These are phyloP conservation scores for Chamaecrista fasciculata DNA, from an alignment of 306 rosid species.

Conservation along the genomic window DNA sequence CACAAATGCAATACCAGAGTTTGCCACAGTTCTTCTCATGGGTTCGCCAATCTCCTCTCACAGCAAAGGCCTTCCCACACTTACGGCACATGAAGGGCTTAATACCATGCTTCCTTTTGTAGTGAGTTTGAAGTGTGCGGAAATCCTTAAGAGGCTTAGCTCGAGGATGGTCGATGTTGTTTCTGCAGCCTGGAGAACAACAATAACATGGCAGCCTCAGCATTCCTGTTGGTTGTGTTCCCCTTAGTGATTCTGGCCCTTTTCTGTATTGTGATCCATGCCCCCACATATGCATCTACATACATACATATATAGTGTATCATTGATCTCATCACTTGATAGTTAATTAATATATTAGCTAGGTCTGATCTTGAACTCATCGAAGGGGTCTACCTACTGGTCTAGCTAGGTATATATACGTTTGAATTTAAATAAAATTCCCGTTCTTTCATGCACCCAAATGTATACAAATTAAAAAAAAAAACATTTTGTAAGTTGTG, in stretches of 20 bases:
- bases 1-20: slow-evolving; percentile 95
- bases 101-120: slow-evolving; percentile 94
- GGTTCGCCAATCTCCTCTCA: slow-evolving; percentile 95
- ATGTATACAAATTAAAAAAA: too few relatives aligned
- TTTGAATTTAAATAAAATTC: too few relatives aligned
- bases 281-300: slow-evolving; percentile 99
- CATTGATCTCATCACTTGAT: too few relatives aligned
- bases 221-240: slow-evolving; percentile 98
- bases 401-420: too few relatives aligned
- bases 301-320: too few relatives aligned
- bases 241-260: slow-evolving; percentile 96
- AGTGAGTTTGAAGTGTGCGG: slow-evolving; percentile 95
- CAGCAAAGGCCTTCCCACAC: slow-evolving; percentile 95
- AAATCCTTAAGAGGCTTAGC: slow-evolving; percentile 90
- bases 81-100: slow-evolving; percentile 96
- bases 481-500: too few relatives aligned
- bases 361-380: too few relatives aligned
- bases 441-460: too few relatives aligned
- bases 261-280: slow-evolving; percentile 97
- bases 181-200: slow-evolving; percentile 91
- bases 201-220: slow-evolving; percentile 92
- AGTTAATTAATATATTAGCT: too few relatives aligned
- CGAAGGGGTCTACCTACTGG: too few relatives aligned
- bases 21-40: slow-evolving; percentile 97
- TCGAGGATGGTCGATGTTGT: slow-evolving; percentile 92